phyloP scores from a whole-genome alignment of 78 protist genomes.

The Dictyostelium discoideum region dicty_2.7 NC_007089.4:4855501-4856000 shows the following conservation, averaged over 20 bases:
- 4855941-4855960: too few relatives aligned
- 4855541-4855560: slow-evolving; percentile 27
- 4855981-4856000: not conserved
- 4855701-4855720: slow-evolving; percentile 8
- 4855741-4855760: slow-evolving; percentile 5
- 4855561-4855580: not conserved
- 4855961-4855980: too few relatives aligned
- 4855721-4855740: not conserved
- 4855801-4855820: not conserved
- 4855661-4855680: slow-evolving; percentile 11
- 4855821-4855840: slow-evolving; percentile 36
- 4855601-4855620: slow-evolving; percentile 14
- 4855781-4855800: not conserved
- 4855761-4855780: not conserved
- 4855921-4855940: not conserved
- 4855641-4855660: slow-evolving; percentile 38
- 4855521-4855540: not conserved
- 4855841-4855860: slow-evolving; percentile 46
- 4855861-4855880: too few relatives aligned
- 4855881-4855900: too few relatives aligned
- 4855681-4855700: slow-evolving; percentile 43
- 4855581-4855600: slow-evolving; percentile 21
- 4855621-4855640: not conserved
- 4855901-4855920: not conserved
- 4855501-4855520: not conserved